These are phyloP conservation scores for Meyerozyma sp. DNA, from an alignment of 1,139 yeast species.

Conservation along the genomic window DNA sequence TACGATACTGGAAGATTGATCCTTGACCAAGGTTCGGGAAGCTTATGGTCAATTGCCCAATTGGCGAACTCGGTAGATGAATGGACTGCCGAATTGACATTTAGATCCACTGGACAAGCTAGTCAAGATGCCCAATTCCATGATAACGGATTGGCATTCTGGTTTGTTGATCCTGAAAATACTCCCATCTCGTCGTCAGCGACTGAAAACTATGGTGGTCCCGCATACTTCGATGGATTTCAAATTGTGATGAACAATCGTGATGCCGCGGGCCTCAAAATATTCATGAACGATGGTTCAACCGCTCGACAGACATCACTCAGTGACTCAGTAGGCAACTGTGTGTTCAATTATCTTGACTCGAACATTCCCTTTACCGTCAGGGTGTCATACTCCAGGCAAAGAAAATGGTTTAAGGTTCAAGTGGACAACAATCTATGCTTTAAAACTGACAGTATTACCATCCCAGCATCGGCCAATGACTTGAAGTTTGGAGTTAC, in stretches of 20 bases:
- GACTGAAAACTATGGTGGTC: constrained; percentile 43
- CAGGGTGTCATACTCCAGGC: constrained; percentile 55
- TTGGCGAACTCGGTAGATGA: constrained; percentile 30
- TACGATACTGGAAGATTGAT: constrained; percentile 38
- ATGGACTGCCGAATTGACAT: constrained; percentile 58
- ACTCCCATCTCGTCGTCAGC: constrained; percentile 18
- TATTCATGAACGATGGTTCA: constrained; percentile 55
- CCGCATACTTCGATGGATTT: constrained; percentile 53
- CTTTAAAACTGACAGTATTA: constrained; percentile 55
- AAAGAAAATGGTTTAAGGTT: constrained; percentile 44
- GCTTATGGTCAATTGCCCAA: constrained; percentile 44
- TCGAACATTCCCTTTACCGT: constrained; percentile 65
- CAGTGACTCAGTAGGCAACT: constrained; percentile 46
- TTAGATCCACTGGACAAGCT: constrained; percentile 49
- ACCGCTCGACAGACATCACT: constrained; percentile 12
- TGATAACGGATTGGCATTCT: constrained; percentile 48
- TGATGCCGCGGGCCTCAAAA: constrained; percentile 48
- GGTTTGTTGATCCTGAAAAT: constrained; percentile 33
- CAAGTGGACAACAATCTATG: constrained; percentile 69
- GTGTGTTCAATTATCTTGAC: constrained; percentile 55
- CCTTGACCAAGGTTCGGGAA: constrained; percentile 35
- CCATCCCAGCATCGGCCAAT: constrained; percentile 23
- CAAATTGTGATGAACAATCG: constrained; percentile 48
- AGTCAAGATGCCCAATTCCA: constrained; percentile 20
- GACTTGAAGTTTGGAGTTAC: constrained; percentile 48